Evolutionary conservation across 352 stramenopile species (phyloP).

Genomic region (Globisporangium uncinulatum): DNA sequence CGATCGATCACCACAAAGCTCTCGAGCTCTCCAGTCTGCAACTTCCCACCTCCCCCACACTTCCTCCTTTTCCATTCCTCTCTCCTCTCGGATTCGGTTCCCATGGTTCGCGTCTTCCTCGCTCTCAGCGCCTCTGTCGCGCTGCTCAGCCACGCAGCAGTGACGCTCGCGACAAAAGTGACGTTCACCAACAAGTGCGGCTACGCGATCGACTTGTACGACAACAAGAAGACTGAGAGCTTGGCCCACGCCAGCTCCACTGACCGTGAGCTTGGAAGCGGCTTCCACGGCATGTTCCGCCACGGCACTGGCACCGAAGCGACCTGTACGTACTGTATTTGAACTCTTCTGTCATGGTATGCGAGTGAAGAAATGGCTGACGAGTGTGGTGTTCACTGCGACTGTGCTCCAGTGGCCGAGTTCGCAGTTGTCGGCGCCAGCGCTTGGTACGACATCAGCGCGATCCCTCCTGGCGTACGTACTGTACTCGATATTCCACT

Average conservation of each 20-base stretch:
- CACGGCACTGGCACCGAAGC: conserved; percentile 33
- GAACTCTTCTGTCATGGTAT: not conserved
- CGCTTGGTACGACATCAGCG: conserved; percentile 54
- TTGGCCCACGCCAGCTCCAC: conserved; percentile 32
- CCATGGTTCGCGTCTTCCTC: conserved; percentile 42
- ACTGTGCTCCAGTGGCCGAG: conserved; percentile 22
- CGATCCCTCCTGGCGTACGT: conserved; percentile 33
- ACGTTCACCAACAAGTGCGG: conserved; percentile 52
- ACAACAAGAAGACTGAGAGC: conserved; percentile 40
- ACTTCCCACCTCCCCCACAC: conserved; percentile 8
- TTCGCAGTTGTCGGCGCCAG: conserved; percentile 38
- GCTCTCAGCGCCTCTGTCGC: conserved; percentile 25
- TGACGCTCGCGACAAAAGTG: conserved; percentile 29
- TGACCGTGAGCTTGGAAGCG: conserved; percentile 24
- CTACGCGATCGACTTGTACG: conserved; percentile 43
- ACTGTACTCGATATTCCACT: too few relatives aligned
- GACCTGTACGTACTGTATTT: conserved; percentile 19
- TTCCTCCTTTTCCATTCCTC: not conserved
- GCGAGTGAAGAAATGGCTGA: too few relatives aligned
- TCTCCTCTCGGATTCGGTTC: not conserved
- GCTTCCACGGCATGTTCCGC: conserved; percentile 63
- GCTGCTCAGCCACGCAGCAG: conserved; percentile 21
- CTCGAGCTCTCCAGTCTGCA: too few relatives aligned
- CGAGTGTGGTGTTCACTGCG: not conserved
- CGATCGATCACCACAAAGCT: too few relatives aligned